Percentiles rank a stretch among this genome's conserved stretches.
These are phyloP conservation scores for Termitomyces sp. DNA, from an alignment of 768 basidiomycete species.

Conservation along the genomic window DNA sequence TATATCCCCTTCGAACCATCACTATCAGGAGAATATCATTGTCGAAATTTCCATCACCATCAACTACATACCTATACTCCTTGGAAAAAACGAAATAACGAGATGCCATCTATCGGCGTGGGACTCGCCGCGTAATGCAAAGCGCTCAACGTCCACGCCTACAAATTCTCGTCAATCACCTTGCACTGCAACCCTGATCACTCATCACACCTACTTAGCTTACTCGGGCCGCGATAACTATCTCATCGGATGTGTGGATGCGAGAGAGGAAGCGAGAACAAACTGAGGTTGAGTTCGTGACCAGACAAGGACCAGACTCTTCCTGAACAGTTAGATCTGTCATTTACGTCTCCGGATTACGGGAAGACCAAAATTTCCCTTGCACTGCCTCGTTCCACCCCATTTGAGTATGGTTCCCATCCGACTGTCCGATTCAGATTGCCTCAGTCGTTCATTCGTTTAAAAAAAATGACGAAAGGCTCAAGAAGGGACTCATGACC, in stretches of 20 bases:
- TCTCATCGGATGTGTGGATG: background rate
- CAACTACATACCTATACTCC: background rate
- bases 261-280: background rate
- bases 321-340: background rate
- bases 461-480: background rate
- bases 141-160: background rate
- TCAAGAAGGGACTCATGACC: background rate
- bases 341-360: background rate
- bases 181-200: too few relatives aligned
- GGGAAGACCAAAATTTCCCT: conserved; percentile 2
- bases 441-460: background rate
- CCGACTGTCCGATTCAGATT: background rate
- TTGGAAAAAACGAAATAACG: background rate
- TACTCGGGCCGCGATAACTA: background rate
- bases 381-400: conserved; percentile 7
- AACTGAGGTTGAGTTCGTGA: background rate
- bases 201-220: too few relatives aligned
- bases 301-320: background rate
- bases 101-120: background rate
- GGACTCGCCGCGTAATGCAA: background rate
- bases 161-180: background rate
- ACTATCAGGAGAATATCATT: background rate
- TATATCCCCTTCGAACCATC: background rate
- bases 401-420: background rate
- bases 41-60: background rate